phyloP scores from a whole-genome alignment of 2,329 filamentous ascomycete genomes.

The Pleurostoma richardsiae region DNA sequence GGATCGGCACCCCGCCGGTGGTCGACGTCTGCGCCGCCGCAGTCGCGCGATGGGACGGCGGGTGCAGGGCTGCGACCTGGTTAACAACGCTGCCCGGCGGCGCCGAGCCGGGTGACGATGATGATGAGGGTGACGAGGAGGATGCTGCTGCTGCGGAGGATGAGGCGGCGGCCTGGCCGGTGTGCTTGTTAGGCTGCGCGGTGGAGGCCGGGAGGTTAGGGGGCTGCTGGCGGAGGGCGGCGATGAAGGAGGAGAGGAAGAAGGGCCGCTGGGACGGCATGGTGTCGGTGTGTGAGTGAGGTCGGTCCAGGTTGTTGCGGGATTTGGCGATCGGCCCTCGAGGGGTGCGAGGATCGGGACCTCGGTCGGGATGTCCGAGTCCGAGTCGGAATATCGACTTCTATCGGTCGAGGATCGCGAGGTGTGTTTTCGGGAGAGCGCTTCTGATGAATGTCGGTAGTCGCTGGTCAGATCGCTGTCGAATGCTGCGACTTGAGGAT shows the following conservation, averaged over 20 bases:
- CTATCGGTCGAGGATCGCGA: too few species aligned
- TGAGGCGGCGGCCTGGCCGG: slow-evolving; percentile 17
- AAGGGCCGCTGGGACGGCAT: slow-evolving; percentile 52
- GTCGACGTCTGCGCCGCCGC: slow-evolving; percentile 33
- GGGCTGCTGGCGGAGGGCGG: slow-evolving; percentile 46
- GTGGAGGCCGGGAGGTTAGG: slow-evolving; percentile 15
- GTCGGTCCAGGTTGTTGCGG: too few species aligned
- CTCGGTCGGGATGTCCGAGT: too few species aligned
- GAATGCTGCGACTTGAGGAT: too few species aligned
- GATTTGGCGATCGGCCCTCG: too few species aligned
- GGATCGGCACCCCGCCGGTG: slow-evolving; percentile 1
- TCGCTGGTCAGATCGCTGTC: too few species aligned
- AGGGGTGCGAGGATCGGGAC: too few species aligned
- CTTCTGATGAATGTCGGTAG: too few species aligned
- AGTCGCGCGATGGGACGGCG: slow-evolving; percentile 3
- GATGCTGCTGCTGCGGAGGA: slow-evolving; percentile 15
- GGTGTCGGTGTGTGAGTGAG: slow-evolving; percentile 2
- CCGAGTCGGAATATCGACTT: too few species aligned
- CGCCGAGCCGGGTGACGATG: slow-evolving; percentile 18
- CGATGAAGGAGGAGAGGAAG: slow-evolving; percentile 52
- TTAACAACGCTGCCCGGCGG: slow-evolving; percentile 23
- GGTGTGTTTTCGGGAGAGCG: too few species aligned
- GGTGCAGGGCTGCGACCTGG: slow-evolving; percentile 5
- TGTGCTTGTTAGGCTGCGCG: slow-evolving; percentile 29
- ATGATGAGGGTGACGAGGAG: slow-evolving; percentile 16